A percentile compares a stretch with the other conserved stretches of the same genome.
These are phyloP conservation scores for Fusarium hostae DNA, from an alignment of 2,329 filamentous ascomycete genomes.

Conservation along the genomic window DNA sequence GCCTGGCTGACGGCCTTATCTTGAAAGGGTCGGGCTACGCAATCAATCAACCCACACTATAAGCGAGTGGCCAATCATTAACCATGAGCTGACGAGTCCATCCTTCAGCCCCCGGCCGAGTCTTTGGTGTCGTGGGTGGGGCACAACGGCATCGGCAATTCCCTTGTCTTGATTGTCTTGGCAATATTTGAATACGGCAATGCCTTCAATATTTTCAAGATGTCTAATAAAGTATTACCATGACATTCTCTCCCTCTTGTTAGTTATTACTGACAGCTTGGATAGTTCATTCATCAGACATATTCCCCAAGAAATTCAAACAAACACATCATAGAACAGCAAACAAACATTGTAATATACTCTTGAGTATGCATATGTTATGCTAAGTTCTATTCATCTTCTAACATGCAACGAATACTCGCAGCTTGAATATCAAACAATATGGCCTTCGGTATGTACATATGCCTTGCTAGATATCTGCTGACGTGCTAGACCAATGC, in stretches of 20 bases:
- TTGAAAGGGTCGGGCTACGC: slow-evolving; percentile 30
- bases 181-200: slow-evolving; percentile 7
- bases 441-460: slow-evolving; percentile 9
- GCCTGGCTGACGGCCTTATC: slow-evolving; percentile 14
- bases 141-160: slow-evolving; percentile 32
- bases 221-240: not conserved
- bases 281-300: not conserved
- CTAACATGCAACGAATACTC: not conserved
- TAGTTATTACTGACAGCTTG: not conserved
- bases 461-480: not conserved
- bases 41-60: slow-evolving; percentile 33
- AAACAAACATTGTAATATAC: not conserved
- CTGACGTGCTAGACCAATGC: not conserved
- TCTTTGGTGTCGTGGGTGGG: slow-evolving; percentile 24
- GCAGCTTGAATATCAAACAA: not conserved
- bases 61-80: slow-evolving; percentile 43
- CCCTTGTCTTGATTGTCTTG: slow-evolving; percentile 26
- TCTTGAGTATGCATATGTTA: not conserved
- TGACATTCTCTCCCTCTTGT: not conserved
- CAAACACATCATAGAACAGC: not conserved
- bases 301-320: slow-evolving; percentile 21
- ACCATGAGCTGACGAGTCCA: slow-evolving; percentile 51
- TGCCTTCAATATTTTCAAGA: slow-evolving; percentile 2
- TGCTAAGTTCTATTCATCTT: slow-evolving; percentile 12
- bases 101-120: slow-evolving; percentile 31